Conservation (phyloP, 495 filamentous ascomycete species). For the Talaromyces wortmannii region DNA sequence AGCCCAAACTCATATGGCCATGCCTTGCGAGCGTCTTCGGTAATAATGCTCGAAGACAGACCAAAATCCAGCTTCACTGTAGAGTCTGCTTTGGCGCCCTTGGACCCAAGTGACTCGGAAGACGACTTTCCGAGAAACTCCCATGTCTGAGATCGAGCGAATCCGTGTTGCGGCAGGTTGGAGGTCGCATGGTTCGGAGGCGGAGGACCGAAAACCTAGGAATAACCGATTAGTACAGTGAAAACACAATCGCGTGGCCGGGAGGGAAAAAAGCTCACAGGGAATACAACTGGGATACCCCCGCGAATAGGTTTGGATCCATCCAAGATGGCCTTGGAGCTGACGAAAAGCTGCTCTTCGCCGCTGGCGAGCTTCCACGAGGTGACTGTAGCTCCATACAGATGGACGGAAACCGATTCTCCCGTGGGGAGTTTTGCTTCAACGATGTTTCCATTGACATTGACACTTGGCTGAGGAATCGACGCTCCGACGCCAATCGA, state of each 20-base stretch:
- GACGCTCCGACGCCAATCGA: conserved; percentile 63
- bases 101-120: conserved; percentile 55
- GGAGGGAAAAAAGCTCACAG: conserved; percentile 47
- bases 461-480: conserved; percentile 60
- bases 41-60: conserved; percentile 63
- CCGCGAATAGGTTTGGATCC: conserved; percentile 56
- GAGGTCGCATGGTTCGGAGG: conserved; percentile 64
- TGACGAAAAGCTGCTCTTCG: conserved; percentile 83
- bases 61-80: conserved; percentile 93
- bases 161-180: conserved; percentile 86
- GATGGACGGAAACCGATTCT: conserved; percentile 76
- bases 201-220: conserved; percentile 82
- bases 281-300: conserved; percentile 91
- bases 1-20: conserved; percentile 85
- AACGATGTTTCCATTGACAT: conserved; percentile 60
- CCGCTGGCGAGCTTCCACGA: conserved; percentile 82
- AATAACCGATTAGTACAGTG: background rate
- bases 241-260: background rate
- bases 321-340: conserved; percentile 63
- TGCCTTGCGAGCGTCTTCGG: conserved; percentile 49
- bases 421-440: conserved; percentile 73
- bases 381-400: conserved; percentile 87
- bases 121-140: conserved; percentile 57
- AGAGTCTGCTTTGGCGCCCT: conserved; percentile 39
- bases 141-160: conserved; percentile 77